Conservation (phyloP, 257 asterid genomes). For the Solanum clarkiae region DNA sequence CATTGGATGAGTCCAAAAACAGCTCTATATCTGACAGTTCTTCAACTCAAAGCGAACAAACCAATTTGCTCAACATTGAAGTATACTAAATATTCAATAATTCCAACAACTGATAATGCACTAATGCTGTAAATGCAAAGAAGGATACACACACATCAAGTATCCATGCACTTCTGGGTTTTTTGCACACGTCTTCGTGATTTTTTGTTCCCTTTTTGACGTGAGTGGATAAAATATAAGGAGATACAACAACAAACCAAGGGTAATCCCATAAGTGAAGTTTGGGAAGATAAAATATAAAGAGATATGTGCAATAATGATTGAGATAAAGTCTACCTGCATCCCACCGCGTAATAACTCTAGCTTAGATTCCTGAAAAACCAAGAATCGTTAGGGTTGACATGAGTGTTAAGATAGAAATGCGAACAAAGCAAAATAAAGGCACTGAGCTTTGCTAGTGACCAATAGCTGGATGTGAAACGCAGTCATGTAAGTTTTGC, state of each 20-base stretch:
- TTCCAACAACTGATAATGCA: not conserved
- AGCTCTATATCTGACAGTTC: not conserved
- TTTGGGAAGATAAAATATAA: not conserved
- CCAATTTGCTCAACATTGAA: not conserved
- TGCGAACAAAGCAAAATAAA: not conserved
- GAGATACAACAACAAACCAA: not conserved
- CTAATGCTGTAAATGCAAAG: not conserved
- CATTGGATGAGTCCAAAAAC: not conserved
- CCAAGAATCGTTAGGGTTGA: constrained; percentile 1
- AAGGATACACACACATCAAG: not conserved
- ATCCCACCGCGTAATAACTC: constrained; percentile 48
- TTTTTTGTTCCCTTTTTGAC: not conserved
- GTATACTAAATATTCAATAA: not conserved
- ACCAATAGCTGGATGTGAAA: not conserved
- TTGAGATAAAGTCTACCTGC: constrained; percentile 27
- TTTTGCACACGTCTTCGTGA: not conserved
- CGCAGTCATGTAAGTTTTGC: not conserved
- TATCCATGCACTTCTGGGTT: not conserved
- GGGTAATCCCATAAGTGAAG: not conserved
- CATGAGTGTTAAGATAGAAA: constrained; percentile 1
- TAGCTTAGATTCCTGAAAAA: constrained; percentile 72
- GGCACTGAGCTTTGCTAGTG: not conserved
- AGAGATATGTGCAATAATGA: not conserved
- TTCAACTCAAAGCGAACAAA: not conserved
- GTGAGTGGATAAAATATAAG: not conserved